Evolutionary conservation across 371 early-diverging fungal species (phyloP).

Genomic region (Mucor saturninus): DNA sequence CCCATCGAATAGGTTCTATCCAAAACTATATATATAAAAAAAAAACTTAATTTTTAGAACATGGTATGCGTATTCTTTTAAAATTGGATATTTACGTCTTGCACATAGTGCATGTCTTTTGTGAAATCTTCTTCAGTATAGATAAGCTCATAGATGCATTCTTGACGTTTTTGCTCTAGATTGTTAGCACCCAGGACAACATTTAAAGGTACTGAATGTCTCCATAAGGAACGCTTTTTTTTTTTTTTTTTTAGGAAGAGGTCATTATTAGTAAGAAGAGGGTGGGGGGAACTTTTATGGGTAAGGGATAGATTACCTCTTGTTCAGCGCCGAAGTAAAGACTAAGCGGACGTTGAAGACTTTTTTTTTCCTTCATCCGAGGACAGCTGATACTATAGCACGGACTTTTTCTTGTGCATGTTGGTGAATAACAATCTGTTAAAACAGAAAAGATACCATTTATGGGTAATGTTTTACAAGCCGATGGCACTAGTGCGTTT

Average conservation of each 20-base stretch:
- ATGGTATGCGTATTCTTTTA: too few relatives aligned
- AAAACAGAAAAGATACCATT: slow-evolving; percentile 68
- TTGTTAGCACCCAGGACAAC: slow-evolving; percentile 20
- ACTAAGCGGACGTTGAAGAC: slow-evolving; percentile 1
- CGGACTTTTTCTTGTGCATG: slow-evolving; percentile 56
- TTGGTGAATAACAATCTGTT: slow-evolving; percentile 72
- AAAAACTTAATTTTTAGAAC: neutral
- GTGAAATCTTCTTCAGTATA: slow-evolving; percentile 40
- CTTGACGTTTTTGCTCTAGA: slow-evolving; percentile 35
- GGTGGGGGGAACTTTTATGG: neutral
- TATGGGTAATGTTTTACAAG: slow-evolving; percentile 29
- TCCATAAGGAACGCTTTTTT: slow-evolving; percentile 26
- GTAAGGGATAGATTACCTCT: slow-evolving; percentile 5
- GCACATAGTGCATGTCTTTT: slow-evolving; percentile 31
- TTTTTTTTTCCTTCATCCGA: slow-evolving; percentile 26
- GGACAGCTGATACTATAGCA: slow-evolving; percentile 74
- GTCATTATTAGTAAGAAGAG: neutral
- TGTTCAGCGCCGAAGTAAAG: slow-evolving; percentile 6
- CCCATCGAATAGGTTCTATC: slow-evolving; percentile 73
- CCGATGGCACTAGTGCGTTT: slow-evolving; percentile 15
- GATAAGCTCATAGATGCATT: slow-evolving; percentile 39
- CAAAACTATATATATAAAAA: slow-evolving; percentile 54
- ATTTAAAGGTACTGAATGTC: slow-evolving; percentile 34
- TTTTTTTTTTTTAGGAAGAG: too few relatives aligned
- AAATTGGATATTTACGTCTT: slow-evolving; percentile 19